These are phyloP conservation scores for Amaranthus hypochondriacus DNA, from an alignment of 148 eudicot genomes.

Conservation along the genomic window DNA sequence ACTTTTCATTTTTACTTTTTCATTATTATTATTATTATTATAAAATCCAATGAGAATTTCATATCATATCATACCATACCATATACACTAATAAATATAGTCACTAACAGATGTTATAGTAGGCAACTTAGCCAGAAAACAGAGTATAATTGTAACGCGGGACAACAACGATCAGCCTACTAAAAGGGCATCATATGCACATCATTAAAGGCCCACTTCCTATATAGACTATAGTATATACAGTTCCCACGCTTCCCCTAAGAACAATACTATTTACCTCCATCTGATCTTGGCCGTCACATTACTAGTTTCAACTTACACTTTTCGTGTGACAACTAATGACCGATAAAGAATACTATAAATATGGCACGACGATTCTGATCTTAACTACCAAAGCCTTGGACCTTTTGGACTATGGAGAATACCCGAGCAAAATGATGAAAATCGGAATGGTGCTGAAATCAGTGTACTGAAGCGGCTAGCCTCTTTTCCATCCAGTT, in stretches of 20 bases:
- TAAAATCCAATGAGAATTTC: too few species aligned
- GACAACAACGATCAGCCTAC: conserved; percentile 1
- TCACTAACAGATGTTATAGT: background rate
- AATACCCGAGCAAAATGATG: background rate
- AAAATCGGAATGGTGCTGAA: background rate
- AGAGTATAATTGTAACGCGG: conserved; percentile 9
- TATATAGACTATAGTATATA: conserved; percentile 18
- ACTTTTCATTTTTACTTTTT: too few species aligned
- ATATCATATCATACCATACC: background rate
- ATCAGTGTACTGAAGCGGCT: conserved; percentile 4
- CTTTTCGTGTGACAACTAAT: background rate
- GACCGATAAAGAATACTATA: background rate
- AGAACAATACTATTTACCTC: background rate
- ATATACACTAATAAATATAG: background rate
- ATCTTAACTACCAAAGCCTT: background rate
- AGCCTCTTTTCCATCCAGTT: conserved; percentile 67
- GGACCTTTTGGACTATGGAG: background rate
- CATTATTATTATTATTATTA: too few species aligned
- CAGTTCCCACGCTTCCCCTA: conserved; percentile 7
- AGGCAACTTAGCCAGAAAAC: conserved; percentile 14
- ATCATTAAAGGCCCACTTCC: conserved; percentile 12
- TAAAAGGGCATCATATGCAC: conserved; percentile 8
- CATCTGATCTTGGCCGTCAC: background rate
- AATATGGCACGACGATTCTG: conserved; percentile 2
- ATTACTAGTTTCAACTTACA: background rate